Evolutionary conservation across 2,329 filamentous ascomycete genomes (phyloP).

Genomic region (Pezicula carpinea): DNA sequence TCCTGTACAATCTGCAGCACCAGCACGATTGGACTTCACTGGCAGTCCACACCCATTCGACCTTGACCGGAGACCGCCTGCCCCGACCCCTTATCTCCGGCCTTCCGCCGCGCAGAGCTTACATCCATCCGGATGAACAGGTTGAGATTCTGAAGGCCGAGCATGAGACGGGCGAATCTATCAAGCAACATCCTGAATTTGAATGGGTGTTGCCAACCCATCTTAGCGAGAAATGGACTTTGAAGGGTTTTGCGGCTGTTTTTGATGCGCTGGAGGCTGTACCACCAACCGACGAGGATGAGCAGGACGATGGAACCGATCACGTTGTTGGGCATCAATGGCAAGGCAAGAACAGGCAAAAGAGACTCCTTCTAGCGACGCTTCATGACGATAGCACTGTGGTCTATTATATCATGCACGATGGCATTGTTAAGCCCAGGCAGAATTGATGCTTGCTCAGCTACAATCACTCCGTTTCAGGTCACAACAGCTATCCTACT

Average conservation of each 20-base stretch:
- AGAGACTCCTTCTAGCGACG: slow-evolving; percentile 69
- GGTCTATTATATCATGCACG: slow-evolving; percentile 80
- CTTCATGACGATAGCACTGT: slow-evolving; percentile 78
- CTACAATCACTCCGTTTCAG: not conserved
- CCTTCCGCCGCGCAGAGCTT: slow-evolving; percentile 66
- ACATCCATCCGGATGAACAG: slow-evolving; percentile 80
- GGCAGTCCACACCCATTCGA: slow-evolving; percentile 44
- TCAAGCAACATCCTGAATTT: slow-evolving; percentile 48
- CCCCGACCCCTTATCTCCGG: slow-evolving; percentile 65
- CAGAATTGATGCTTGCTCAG: slow-evolving; percentile 58
- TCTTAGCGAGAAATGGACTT: slow-evolving; percentile 66
- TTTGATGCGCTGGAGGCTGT: slow-evolving; percentile 58
- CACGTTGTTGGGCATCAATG: slow-evolving; percentile 34
- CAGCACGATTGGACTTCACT: slow-evolving; percentile 72
- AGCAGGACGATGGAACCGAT: slow-evolving; percentile 16
- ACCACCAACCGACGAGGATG: slow-evolving; percentile 32
- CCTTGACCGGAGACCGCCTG: slow-evolving; percentile 35
- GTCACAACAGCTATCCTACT: not conserved
- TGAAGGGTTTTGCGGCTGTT: slow-evolving; percentile 60
- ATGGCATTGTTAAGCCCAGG: slow-evolving; percentile 80
- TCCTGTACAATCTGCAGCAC: slow-evolving; percentile 66
- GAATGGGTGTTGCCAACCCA: slow-evolving; percentile 79
- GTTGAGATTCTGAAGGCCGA: slow-evolving; percentile 64
- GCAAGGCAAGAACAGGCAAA: slow-evolving; percentile 45
- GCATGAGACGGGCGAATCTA: slow-evolving; percentile 39